Base-by-base conservation (phyloP, 306 rosid genomes). In the Alnus glutinosa region DNA sequence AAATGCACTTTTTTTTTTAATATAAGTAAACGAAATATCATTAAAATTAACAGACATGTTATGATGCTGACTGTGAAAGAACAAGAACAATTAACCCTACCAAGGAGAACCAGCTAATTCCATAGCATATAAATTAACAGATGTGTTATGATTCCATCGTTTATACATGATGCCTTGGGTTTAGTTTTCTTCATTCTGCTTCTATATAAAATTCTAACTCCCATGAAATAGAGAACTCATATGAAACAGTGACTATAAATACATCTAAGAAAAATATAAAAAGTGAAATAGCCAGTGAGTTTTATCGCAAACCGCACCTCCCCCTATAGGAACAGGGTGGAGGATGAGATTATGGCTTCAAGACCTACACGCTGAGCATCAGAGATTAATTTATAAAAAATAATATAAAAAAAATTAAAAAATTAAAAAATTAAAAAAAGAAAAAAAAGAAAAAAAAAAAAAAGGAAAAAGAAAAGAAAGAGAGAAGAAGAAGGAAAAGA, bases 161-260 rank as follows among this genome's bases (percentile, higher is more conserved):
- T 42, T 42, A 42, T 42, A 42, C 36, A 67, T 11, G 7, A 67
- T 42, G 72, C 51, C 50, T 67, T 9, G 32, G 50, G 13, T 23
- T 46, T 42, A 13, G 36, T 34, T 54, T 67, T 71, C n/a, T 51
- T 49, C 51, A n/a, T 77, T 73, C 12, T 68, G 34, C 50, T 67
- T 16, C 36, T 42, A 10, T 28, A 55, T 42, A 28, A 42, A 70
- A 51, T 66, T 69, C 14, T 18, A 44, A 55, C 69, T 39, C n/a
- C 32, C 75, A 70, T 57, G 14, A 44, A 4, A 69, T 28, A 67
- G 6, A 18, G 8, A 34, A 66, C 54, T 59, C 67, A 78, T 37
- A 54, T 30, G 72, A 62, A 70, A 46, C 13, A 23, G 49, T 9
- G 46, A 51, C 7, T 19, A 71, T 32, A 64, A 70, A 75, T 30